Evolutionary conservation across 2,329 filamentous ascomycete species (phyloP), one percentile per base, ranked within the genome.

Genomic region (Verticillium albo-atrum): DNA sequence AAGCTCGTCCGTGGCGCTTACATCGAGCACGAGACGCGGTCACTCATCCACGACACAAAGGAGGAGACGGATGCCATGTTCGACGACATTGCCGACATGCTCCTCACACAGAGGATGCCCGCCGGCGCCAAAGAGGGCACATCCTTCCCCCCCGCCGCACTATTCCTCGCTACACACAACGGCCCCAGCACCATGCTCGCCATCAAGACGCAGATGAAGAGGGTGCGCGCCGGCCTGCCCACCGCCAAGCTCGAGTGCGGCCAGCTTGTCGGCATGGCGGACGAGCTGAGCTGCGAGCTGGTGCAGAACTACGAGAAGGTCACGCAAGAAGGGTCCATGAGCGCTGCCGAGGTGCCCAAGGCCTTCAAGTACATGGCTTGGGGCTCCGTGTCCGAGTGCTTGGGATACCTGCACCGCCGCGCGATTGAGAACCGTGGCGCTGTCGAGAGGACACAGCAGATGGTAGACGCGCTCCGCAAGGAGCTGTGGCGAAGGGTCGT

Each of bases 1-100:
- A 86, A 86, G 68, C 72, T 85, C 9, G 83, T 85, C 2, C 76
- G 82, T 15, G 82, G 82, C 25, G 83, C 82, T 17, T 86, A 86
- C 67, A 75, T 86, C 37, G 71, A 72, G 28, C 76, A 75, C 0
- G 83, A 86, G 52, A 73, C 77, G 50, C 70, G 80, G 3, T 67
- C 73, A 3, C 67, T 82, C n/a, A 82, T 85, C 61, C 80, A 80
- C 66, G 76, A 81, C 57, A 81, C 75, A 53, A 84, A 83, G 61
- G 71, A 80, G 34, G 78, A 76, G 20, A 86, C 83, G 0, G 80
- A 86, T 61, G 67, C 71, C 4, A 74, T 73, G 50, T 86, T 84
- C 72, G 78, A 86, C 65, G 68, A 67, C 30, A 77, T 82, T 37
- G 75, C 79, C 3, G 54, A 56, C 25, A 42, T 35, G 34, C 54